Evolutionary conservation across 228 moss, liverwort and hornwort species (phyloP), one percentile per base, ranked within the genome.

Genomic region (Sphagnum fallax): DNA sequence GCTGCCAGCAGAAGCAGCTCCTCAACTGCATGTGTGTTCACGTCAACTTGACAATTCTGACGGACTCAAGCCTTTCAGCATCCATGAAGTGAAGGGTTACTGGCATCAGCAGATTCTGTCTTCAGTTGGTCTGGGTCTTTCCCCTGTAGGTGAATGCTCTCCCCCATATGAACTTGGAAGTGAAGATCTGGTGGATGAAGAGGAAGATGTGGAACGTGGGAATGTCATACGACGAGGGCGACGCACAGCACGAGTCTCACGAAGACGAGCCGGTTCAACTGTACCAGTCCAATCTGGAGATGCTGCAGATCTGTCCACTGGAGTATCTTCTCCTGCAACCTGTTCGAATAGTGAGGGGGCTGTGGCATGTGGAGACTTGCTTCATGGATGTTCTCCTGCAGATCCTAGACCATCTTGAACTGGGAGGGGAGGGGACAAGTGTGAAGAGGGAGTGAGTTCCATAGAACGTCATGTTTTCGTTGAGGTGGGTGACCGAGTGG

Each of bases 31-130:
- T 61, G 78, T 94, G 58, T 94, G 94, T 70, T 89, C 70, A 50
- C 85, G 94, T 16, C 91, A 88, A 52, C 89, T 94, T 63, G 94
- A 91, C 60, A 83, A 77, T 63, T 80, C 65, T 57, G 94, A 94
- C 16, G 91, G 89, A 52, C 82, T 91, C 48, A 91, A 84, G 67
- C 70, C 89, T 49, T 82, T 94, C 57, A 89, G 73, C 61, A 81
- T 94, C 52, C 86, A 87, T 60, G 85, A 84, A 62, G 80, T 91
- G 12, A 86, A 89, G 60, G 94, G 94, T 18, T 94, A 91, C 60
- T 84, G 83, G 76, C 86, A 80, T 14, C 94, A 94, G 69, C 70
- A 85, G 53, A 51, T 86, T 61, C 80, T 94, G 62, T 77, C 78
- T 50, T 78, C 71, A 7, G 69, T 78, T 7, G 79, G 74, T 2